Base-by-base conservation (phyloP, 306 rosid genomes). In the Abrus pulchellus region DNA sequence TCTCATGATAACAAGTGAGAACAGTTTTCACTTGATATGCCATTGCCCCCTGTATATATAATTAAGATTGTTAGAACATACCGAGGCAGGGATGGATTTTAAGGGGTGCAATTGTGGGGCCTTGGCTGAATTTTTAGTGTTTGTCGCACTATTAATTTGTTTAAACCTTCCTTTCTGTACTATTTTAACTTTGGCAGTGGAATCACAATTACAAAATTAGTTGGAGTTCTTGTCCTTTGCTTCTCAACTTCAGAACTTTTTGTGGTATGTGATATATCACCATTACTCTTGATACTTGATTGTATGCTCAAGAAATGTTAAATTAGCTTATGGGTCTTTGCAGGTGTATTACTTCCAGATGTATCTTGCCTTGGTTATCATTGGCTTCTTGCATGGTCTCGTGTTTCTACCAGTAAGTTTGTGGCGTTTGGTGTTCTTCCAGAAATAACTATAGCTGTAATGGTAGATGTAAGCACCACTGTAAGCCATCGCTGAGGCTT, bases 311-410 rank as follows among this genome's bases (percentile, higher is more conserved):
- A 57, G 52, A 41, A 32, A 34, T 54, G 62, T 52, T 74, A n/a
- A 57, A 78, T 54, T 80, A 68, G 77, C 78, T 85, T 72, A 65
- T 53, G 48, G 80, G 36, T 27, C 62, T 87, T 82, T 90, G 80
- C 90, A 95, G 99, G 93, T 95, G 75, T 95, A 95, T 84, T 95
- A 95, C 87, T 95, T 93, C 87, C 95, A 93, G 85, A 95, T 95
- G 98, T 95, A 93, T 86, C 88, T 95, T 73, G 95, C 99, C 36
- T 84, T 95, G 92, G 97, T 95, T 76, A 72, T 95, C 63, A 91
- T 95, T 74, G 98, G 99, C 83, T 95, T 95, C 92, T 86, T 93
- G 80, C 99, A 95, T 20, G 99, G 99, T 63, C 99, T 95, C 8
- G 96, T 95, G 78, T 89, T 95, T 82, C 85, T 95, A 77, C 99